Base-by-base conservation (phyloP, 2,329 filamentous ascomycete species). In the Fusarium sp. region DNA sequence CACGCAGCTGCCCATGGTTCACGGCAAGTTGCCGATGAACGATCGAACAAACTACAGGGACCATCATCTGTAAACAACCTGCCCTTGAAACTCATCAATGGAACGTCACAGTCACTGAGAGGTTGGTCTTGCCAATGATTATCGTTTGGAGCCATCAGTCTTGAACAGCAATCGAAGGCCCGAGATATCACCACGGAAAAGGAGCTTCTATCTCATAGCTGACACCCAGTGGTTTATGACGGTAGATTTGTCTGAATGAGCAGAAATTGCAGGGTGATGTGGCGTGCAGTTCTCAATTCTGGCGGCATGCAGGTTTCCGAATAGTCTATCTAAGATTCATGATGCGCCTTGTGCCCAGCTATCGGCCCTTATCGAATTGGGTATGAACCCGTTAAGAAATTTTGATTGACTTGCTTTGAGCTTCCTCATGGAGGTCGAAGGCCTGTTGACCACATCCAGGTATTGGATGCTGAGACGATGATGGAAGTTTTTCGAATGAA, bases 1-100 rank as follows among this genome's bases (percentile, higher is more conserved):
- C 39, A 60, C 59, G 59, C 58, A 58, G 49, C 54, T 51, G 54
- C 42, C 57, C 67, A 61, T 42, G 57, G 53, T 65, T 69, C 64
- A 56, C 59, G 59, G 58, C 44, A 52, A 43, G 48, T 58, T 63
- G 44, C 50, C 47, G 57, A 53, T 36, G 49, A 45, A 58, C 40
- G 22, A 48, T 36, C 7, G 13, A 41, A 39, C 24, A 49, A 43
- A 45, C 36, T 52, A 19, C 39, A 51, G 41, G 46, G 36, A 48
- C 45, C 28, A 35, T 38, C 24, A 35, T 12, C 24, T 25, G 10
- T n/a, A 29, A 28, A 41, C 25, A 34, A 19, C 19, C 19, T 34
- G n/a, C 15, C 34, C 6, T 28, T 22, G 11, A 5, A 35, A 32
- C 35, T 44, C n/a, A 15, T 31, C 13, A 15, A 54, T 50, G 45